These are phyloP conservation scores for Alternaria novae-zelandiae DNA, from an alignment of 2,329 filamentous ascomycete genomes.

Conservation along the genomic window DNA sequence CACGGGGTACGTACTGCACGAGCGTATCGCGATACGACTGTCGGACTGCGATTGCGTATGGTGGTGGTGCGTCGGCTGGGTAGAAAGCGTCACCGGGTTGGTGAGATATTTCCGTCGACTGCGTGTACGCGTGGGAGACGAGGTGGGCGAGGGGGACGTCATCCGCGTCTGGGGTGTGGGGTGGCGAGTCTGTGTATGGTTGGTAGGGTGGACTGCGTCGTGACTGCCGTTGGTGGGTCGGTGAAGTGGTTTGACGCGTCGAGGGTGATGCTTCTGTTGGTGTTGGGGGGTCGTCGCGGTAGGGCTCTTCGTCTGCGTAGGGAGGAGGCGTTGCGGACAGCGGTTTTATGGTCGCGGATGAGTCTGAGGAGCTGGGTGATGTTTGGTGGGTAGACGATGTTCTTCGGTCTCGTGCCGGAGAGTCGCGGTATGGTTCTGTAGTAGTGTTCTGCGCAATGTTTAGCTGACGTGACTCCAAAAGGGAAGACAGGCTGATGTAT, in stretches of 20 bases:
- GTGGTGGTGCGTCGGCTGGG: slow-evolving; percentile 35
- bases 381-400: background rate
- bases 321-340: slow-evolving; percentile 5
- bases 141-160: slow-evolving; percentile 40
- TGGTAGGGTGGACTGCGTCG: background rate
- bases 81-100: slow-evolving; percentile 7
- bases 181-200: slow-evolving; percentile 13
- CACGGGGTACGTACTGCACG: slow-evolving; percentile 24
- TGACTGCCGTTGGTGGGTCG: background rate
- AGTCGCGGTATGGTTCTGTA: background rate
- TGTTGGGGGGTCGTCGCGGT: slow-evolving; percentile 13
- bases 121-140: slow-evolving; percentile 13
- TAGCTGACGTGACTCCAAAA: background rate
- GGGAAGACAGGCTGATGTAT: background rate
- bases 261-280: background rate
- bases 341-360: slow-evolving; percentile 1
- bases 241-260: background rate
- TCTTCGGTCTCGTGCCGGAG: background rate
- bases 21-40: slow-evolving; percentile 37
- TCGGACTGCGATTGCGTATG: slow-evolving; percentile 33
- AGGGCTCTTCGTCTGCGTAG: slow-evolving; percentile 3
- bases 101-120: background rate
- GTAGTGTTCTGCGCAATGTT: slow-evolving; percentile 5
- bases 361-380: slow-evolving; percentile 2
- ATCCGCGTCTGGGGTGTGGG: slow-evolving; percentile 20